Evolutionary conservation across 768 basidiomycete genomes (phyloP).

Genomic region (Tricholomella constricta): DNA sequence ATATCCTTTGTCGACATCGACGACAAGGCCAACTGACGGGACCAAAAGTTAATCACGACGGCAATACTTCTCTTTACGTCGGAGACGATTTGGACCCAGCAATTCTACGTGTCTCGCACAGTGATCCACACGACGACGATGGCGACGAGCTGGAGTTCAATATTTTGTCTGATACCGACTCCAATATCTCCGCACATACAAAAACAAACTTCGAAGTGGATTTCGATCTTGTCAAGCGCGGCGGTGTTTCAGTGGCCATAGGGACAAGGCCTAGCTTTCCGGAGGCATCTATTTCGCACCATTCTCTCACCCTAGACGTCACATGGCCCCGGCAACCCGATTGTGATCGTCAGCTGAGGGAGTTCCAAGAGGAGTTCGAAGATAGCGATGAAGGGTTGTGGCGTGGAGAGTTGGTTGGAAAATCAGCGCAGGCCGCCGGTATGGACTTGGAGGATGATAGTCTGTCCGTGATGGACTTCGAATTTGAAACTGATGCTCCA

Average conservation of each 20-base stretch:
- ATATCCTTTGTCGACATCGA: neutral
- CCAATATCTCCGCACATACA: neutral
- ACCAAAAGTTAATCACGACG: neutral
- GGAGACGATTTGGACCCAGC: neutral
- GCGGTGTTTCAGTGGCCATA: slow-evolving; percentile 19
- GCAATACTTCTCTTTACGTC: neutral
- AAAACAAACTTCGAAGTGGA: slow-evolving; percentile 6
- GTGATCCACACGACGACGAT: slow-evolving; percentile 4
- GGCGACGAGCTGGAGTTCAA: slow-evolving; percentile 16
- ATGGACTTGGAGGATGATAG: slow-evolving; percentile 7
- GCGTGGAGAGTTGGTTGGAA: slow-evolving; percentile 2
- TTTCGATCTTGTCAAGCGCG: slow-evolving; percentile 9
- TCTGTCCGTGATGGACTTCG: slow-evolving; percentile 13
- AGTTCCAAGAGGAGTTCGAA: slow-evolving; percentile 9
- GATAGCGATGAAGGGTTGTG: slow-evolving; percentile 16
- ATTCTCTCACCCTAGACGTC: slow-evolving; percentile 14
- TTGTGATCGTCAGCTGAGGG: slow-evolving; percentile 11
- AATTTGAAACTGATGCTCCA: neutral
- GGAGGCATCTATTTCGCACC: slow-evolving; percentile 10
- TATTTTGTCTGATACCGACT: slow-evolving; percentile 16
- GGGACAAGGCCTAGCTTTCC: slow-evolving; percentile 7
- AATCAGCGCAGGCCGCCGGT: neutral
- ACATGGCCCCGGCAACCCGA: slow-evolving; percentile 17
- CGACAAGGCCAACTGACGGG: neutral
- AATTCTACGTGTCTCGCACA: neutral